Conservation (phyloP, 2,329 filamentous ascomycete species). For the Sporothrix dimorphospora region DNA sequence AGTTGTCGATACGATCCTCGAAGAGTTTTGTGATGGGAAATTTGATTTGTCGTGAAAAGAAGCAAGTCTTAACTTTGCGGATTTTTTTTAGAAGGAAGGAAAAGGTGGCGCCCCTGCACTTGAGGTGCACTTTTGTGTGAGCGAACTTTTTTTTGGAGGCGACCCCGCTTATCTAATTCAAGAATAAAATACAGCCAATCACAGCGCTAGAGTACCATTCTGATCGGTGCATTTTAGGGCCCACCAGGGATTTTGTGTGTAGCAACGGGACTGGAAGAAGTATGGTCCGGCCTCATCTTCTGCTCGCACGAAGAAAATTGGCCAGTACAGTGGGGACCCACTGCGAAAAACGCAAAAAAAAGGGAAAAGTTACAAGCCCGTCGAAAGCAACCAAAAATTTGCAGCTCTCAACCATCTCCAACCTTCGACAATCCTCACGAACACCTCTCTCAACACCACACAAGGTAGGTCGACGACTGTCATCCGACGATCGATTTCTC, state of each 20-base stretch:
- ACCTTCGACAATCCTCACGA: constrained; percentile 23
- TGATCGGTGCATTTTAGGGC: constrained; percentile 30
- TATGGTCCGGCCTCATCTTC: constrained; percentile 28
- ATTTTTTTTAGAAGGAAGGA: constrained; percentile 23
- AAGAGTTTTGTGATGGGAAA: constrained; percentile 53
- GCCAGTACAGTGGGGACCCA: neutral
- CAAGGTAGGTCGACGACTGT: constrained; percentile 27
- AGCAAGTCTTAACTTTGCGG: constrained; percentile 21
- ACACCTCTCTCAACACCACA: constrained; percentile 25
- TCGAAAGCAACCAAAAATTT: neutral
- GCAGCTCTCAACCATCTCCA: constrained; percentile 9
- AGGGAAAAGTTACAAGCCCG: neutral
- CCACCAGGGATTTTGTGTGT: constrained; percentile 31
- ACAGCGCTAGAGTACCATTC: constrained; percentile 14
- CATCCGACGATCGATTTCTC: constrained; percentile 17
- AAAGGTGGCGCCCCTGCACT: constrained; percentile 20
- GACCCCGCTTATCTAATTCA: constrained; percentile 25
- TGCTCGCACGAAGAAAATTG: constrained; percentile 32
- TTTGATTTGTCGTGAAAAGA: constrained; percentile 24
- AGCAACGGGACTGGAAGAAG: constrained; percentile 25
- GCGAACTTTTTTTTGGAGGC: constrained; percentile 24
- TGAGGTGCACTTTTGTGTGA: constrained; percentile 30
- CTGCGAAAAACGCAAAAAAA: constrained; percentile 25
- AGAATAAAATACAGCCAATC: neutral
- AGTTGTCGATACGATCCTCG: constrained; percentile 68